phyloP scores from a whole-genome alignment of 352 stramenopile genomes.

The Globisporangium rhizosaccharum region DNA sequence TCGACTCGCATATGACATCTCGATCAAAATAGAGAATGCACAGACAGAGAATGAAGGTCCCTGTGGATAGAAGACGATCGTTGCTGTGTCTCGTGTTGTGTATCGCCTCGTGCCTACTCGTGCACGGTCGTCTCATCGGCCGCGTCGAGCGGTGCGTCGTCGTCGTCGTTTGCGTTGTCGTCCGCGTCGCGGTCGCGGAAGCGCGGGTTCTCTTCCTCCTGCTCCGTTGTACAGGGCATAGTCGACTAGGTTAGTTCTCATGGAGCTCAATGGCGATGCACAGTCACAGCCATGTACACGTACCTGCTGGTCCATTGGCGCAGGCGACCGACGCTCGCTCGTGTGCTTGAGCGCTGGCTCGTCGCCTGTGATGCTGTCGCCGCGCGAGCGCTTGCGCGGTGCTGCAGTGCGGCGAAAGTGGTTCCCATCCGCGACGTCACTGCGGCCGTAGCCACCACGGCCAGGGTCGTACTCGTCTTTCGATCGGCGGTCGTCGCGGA shows the following conservation, averaged over 20 bases:
- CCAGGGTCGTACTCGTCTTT: slow-evolving; percentile 85
- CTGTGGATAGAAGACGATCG: too few relatives aligned
- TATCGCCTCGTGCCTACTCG: too few relatives aligned
- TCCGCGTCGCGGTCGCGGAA: slow-evolving; percentile 54
- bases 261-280: not conserved
- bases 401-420: slow-evolving; percentile 61
- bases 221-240: not conserved
- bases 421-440: slow-evolving; percentile 48
- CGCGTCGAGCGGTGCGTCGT: too few relatives aligned
- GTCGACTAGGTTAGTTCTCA: not conserved
- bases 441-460: slow-evolving; percentile 71
- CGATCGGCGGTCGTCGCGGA: slow-evolving; percentile 78
- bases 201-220: slow-evolving; percentile 52
- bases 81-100: too few relatives aligned
- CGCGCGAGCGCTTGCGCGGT: slow-evolving; percentile 49
- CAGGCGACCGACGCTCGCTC: slow-evolving; percentile 21
- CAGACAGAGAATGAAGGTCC: too few relatives aligned
- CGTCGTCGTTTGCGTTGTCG: slow-evolving; percentile 16
- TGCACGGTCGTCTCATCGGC: too few relatives aligned
- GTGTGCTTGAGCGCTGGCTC: slow-evolving; percentile 36
- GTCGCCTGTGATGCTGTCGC: slow-evolving; percentile 37
- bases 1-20: too few relatives aligned
- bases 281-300: not conserved
- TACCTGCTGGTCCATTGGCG: slow-evolving; percentile 11
- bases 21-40: too few relatives aligned